These are phyloP conservation scores for Gremmenia infestans DNA, from an alignment of 2,329 filamentous ascomycete genomes.

Conservation along the genomic window DNA sequence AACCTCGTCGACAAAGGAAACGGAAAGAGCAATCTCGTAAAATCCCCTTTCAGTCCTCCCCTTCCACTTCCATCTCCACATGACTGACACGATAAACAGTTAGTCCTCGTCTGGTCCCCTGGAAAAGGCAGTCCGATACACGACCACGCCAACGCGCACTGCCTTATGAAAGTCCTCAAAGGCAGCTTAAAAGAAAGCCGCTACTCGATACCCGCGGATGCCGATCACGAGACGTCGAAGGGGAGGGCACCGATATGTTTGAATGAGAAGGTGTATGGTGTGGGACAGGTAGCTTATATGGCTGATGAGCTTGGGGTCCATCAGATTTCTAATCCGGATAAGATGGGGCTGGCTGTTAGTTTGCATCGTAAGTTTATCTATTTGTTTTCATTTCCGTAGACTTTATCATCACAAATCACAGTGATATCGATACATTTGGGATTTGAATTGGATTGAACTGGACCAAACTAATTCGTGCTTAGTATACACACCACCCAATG, in stretches of 20 bases:
- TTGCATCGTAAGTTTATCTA: conserved; percentile 57
- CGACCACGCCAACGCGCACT: conserved; percentile 84
- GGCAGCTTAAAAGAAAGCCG: conserved; percentile 77
- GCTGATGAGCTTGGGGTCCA: conserved; percentile 85
- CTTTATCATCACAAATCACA: background rate
- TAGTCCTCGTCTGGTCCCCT: conserved; percentile 89
- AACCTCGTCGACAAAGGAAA: conserved; percentile 91
- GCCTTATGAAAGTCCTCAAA: conserved; percentile 80
- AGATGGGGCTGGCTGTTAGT: conserved; percentile 71
- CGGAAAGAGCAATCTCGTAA: conserved; percentile 52
- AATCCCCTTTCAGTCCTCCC: conserved; percentile 13
- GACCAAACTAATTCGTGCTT: background rate
- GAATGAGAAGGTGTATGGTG: conserved; percentile 60
- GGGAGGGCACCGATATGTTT: conserved; percentile 56
- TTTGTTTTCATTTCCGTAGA: background rate
- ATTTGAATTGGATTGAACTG: background rate
- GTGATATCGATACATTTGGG: background rate
- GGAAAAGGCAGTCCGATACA: conserved; percentile 81
- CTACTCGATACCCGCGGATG: conserved; percentile 63
- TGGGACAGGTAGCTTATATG: conserved; percentile 84
- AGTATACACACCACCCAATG: conserved; percentile 87
- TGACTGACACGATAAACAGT: conserved; percentile 46
- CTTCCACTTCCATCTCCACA: background rate
- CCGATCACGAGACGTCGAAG: conserved; percentile 33
- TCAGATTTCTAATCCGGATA: conserved; percentile 69